Evolutionary conservation across 192 early-diverging fungal species (phyloP), one percentile per base, ranked within the genome.

Genomic region (Lobosporangium transversale): DNA sequence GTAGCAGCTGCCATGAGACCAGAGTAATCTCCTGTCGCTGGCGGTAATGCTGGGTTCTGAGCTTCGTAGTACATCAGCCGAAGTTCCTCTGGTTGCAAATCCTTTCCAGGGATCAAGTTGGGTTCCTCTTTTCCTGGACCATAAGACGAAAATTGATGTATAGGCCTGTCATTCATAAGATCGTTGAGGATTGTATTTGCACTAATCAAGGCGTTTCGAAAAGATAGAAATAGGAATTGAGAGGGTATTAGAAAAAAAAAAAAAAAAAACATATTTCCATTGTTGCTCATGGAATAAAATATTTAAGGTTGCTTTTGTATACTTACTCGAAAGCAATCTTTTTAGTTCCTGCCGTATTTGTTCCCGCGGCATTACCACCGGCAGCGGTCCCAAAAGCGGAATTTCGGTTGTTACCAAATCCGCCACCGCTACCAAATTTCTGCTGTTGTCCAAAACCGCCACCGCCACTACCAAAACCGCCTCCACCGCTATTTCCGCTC

Each of bases 31-130:
- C 71, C 64, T 42, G 62, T 58, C 11, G 18, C 29, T 45, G 60
- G 79, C 47, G 57, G 58, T 53, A 53, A 18, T 31, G 31, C 48
- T 33, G n/a, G 57, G 29, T 63, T 66, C 67, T 66, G 71, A 36
- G 80, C 66, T 32, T 66, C 32, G 36, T 81, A 82, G 48, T 82
- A 89, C 31, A 83, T 79, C 9, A 88, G 45, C 10, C 88, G 80
- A 57, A 84, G 79, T 50, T 92, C 90, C 68, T 92, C 90, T 15
- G 83, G 85, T 49, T 85, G 86, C 57, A 84, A 61, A 56, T 92
- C 90, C 14, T 84, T 87, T 15, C 87, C 89, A 0, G 62, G 63
- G 30, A 92, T 61, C 32, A 90, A 29, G 51, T 83, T 90, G 26
- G 88, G 87, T 61, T 86, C 87, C 23, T 82, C 82, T 31, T 81